Evolutionary conservation across 495 filamentous ascomycete species (phyloP), one percentile per base, ranked within the genome.

Genomic region (Aspergillus cavernicola): DNA sequence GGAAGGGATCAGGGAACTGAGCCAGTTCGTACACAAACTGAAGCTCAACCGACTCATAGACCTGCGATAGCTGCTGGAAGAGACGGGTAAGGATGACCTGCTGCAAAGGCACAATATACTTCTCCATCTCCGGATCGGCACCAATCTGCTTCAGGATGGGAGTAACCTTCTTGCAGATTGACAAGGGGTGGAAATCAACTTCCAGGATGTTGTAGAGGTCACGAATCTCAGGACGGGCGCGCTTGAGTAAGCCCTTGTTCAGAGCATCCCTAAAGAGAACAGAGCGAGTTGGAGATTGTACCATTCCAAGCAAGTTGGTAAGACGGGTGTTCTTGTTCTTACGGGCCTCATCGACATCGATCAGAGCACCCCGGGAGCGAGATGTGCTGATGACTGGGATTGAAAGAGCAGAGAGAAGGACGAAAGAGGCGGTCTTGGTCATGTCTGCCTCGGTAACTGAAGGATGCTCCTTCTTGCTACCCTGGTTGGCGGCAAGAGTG

Each of bases 311-410:
- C 18, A 98, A 81, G 74, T 95, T 95, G 29, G 93, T 98, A 18
- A 98, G 84, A 51, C 92, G 90, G 19, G 88, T 88, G 73, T 97
- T 98, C 84, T 97, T 98, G 77, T 92, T 97, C 80, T 96, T 96
- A 75, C 89, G 87, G 23, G 88, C 92, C 76, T 97, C 91, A 62
- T 98, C 95, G 29, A 97, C 89, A 63, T 98, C 95, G 36, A 97
- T 86, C 62, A 98, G 83, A 35, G 93, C 95, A 60, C 93, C 93
- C 28, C 92, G 88, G 15, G 93, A 98, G 56, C 93, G 86, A 33
- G 92, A 90, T 12, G 95, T 97, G 82, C 93, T 98, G 73, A 98
- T 98, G 69, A 98, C 93, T 20, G 93, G 93, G 55, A 98, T 98
- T 3, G 93, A 86, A 28, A 98, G 84, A 35, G 93, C 93, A 32